Evolutionary conservation across 2,329 filamentous ascomycete genomes (phyloP).

Genomic region (Dactylellina cionopaga): DNA sequence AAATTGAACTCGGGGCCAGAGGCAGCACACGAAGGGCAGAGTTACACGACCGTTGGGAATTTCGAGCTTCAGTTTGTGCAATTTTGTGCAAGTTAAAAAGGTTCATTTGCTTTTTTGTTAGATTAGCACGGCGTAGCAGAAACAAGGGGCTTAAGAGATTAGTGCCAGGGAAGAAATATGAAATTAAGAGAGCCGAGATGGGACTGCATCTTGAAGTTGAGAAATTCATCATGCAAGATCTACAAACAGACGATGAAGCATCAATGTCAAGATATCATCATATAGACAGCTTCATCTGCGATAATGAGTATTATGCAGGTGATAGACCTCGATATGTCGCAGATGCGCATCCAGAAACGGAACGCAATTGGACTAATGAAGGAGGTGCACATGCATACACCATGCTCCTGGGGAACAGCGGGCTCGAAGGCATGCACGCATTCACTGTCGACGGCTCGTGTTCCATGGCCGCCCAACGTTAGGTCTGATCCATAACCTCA

Average conservation of each 20-base stretch:
- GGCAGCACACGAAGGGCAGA: conserved; percentile 25
- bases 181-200: not conserved
- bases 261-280: conserved; percentile 30
- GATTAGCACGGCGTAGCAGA: no score
- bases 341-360: conserved; percentile 43
- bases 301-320: conserved; percentile 50
- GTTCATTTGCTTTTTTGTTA: conserved; percentile 20
- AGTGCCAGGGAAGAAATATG: no score
- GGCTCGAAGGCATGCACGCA: not conserved
- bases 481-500: conserved; percentile 14
- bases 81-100: conserved; percentile 11
- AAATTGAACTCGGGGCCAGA: conserved; percentile 21
- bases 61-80: no score
- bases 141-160: conserved; percentile 2
- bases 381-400: conserved; percentile 48
- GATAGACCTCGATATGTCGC: conserved; percentile 47
- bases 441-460: conserved; percentile 18
- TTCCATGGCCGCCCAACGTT: conserved; percentile 16
- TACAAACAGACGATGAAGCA: conserved; percentile 15
- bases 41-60: no score
- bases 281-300: not conserved
- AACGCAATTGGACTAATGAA: conserved; percentile 28
- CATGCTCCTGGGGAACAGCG: conserved; percentile 30
- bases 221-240: conserved; percentile 42
- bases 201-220: conserved; percentile 28